phyloP scores from a whole-genome alignment of 2,329 filamentous ascomycete genomes.

The Phialophora tarda region DNA sequence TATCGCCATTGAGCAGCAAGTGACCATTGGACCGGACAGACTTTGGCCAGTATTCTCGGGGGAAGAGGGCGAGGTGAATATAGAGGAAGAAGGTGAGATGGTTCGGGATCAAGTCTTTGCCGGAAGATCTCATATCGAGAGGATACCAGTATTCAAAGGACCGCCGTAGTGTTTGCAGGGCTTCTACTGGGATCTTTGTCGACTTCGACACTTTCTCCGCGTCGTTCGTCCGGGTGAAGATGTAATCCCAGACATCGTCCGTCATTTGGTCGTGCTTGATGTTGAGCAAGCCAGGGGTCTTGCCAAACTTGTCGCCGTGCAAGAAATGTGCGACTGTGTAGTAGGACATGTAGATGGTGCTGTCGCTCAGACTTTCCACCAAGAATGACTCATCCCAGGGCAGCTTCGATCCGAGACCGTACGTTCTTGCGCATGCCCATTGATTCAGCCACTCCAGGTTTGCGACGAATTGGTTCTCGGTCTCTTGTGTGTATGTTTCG shows the following conservation, averaged over 20 bases:
- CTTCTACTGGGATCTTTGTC: constrained; percentile 74
- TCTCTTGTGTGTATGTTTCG: constrained; percentile 79
- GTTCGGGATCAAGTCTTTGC: constrained; percentile 92
- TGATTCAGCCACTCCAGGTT: constrained; percentile 92
- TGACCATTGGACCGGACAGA: constrained; percentile 90
- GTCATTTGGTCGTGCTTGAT: constrained; percentile 85
- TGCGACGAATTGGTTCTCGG: constrained; percentile 79
- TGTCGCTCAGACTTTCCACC: constrained; percentile 90
- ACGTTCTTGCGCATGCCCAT: constrained; percentile 93
- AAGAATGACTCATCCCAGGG: constrained; percentile 92
- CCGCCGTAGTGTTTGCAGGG: constrained; percentile 78
- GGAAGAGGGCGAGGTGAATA: constrained; percentile 88
- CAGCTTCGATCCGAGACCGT: constrained; percentile 89
- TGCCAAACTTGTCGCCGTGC: constrained; percentile 85
- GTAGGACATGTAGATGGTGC: constrained; percentile 79
- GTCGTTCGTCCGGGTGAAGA: constrained; percentile 78
- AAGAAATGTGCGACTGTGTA: constrained; percentile 68
- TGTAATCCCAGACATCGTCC: constrained; percentile 94
- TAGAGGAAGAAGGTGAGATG: constrained; percentile 97
- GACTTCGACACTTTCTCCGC: constrained; percentile 67
- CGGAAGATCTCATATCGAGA: constrained; percentile 82
- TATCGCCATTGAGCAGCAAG: constrained; percentile 91
- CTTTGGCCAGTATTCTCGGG: constrained; percentile 83
- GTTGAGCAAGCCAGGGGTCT: constrained; percentile 69
- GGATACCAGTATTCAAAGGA: constrained; percentile 99